These are phyloP conservation scores for Phytophthora sp. DNA, from an alignment of 352 stramenopile species.

Conservation along the genomic window DNA sequence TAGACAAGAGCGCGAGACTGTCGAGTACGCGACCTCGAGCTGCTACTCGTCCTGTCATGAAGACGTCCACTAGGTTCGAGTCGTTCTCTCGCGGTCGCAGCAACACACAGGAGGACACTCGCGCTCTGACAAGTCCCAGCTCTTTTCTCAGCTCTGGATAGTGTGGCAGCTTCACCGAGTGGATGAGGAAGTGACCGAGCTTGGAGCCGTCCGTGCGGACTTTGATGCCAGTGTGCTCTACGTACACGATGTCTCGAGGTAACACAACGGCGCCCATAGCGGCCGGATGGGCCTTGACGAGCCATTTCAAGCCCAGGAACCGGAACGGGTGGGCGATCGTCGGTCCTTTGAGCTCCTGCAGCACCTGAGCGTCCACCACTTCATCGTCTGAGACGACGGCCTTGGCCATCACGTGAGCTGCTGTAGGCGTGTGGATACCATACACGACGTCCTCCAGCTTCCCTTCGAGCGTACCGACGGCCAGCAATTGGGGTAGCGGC, in stretches of 20 bases:
- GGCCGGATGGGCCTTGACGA: constrained; percentile 37
- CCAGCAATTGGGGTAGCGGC: constrained; percentile 39
- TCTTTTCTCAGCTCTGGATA: constrained; percentile 35
- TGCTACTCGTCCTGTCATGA: constrained; percentile 50
- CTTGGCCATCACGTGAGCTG: constrained; percentile 44
- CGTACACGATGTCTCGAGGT: constrained; percentile 43
- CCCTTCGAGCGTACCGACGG: constrained; percentile 38
- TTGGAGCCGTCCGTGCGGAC: constrained; percentile 28
- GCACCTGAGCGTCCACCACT: constrained; percentile 52
- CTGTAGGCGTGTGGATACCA: constrained; percentile 47
- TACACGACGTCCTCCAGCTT: constrained; percentile 64
- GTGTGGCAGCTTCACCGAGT: constrained; percentile 52
- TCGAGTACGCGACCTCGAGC: constrained; percentile 52
- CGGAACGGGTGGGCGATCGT: constrained; percentile 53
- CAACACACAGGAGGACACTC: constrained; percentile 52
- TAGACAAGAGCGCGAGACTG: constrained; percentile 43
- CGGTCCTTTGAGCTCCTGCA: constrained; percentile 41
- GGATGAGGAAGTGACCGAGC: constrained; percentile 50
- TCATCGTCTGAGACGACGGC: constrained; percentile 44
- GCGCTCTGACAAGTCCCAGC: constrained; percentile 43
- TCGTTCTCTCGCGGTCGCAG: constrained; percentile 31
- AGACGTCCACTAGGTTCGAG: constrained; percentile 48
- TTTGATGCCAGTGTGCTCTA: constrained; percentile 41
- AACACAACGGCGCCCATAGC: constrained; percentile 34
- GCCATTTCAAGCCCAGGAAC: constrained; percentile 64